Evolutionary conservation across 73 alveolate genomes (phyloP).

Genomic region (Paraurostyla sp.): DNA sequence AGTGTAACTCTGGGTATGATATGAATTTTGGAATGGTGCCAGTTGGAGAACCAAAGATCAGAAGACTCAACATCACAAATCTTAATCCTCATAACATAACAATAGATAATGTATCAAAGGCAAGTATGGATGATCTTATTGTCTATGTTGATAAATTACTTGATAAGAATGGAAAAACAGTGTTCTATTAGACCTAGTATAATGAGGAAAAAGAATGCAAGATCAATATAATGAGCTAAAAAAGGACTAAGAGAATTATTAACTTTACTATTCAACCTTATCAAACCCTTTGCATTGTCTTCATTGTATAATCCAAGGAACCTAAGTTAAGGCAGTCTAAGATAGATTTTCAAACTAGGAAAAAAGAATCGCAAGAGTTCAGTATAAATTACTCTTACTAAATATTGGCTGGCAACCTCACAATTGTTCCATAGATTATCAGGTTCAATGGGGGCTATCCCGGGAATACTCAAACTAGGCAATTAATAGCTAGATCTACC

Average conservation of each 20-base stretch:
- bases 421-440: slow-evolving; percentile 8
- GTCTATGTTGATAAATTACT: slow-evolving; percentile 4
- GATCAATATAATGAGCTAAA: neutral
- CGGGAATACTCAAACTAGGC: neutral
- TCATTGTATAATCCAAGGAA: neutral
- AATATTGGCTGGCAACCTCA: slow-evolving; percentile 6
- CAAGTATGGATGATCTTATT: slow-evolving; percentile 5
- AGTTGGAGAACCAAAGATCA: neutral
- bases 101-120: neutral
- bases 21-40: slow-evolving; percentile 47
- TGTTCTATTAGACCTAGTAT: neutral
- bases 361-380: slow-evolving; percentile 8
- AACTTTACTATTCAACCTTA: slow-evolving; percentile 28
- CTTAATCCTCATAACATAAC: slow-evolving; percentile 45
- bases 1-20: slow-evolving; percentile 30
- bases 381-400: neutral
- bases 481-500: slow-evolving; percentile 44
- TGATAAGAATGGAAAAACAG: slow-evolving; percentile 15
- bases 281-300: neutral
- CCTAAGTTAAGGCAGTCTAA: neutral
- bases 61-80: slow-evolving; percentile 22
- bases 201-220: neutral
- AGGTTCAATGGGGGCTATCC: neutral
- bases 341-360: slow-evolving; percentile 24
- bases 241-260: slow-evolving; percentile 25